These are phyloP conservation scores for Hamamelis virginiana DNA, from an alignment of 164 flowering plant species.

Conservation along the genomic window DNA sequence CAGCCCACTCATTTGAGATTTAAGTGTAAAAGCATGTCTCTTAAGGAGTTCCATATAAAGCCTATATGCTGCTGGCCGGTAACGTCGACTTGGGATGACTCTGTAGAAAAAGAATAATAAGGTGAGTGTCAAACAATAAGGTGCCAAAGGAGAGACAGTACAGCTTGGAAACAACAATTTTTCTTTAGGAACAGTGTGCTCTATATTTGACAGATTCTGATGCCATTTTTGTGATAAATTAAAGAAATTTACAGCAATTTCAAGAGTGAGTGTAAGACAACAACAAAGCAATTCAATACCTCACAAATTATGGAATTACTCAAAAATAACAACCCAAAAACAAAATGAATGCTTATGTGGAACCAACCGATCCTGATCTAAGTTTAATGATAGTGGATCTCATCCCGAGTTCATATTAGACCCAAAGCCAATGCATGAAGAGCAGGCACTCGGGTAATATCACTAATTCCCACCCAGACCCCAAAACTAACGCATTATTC, in stretches of 20 bases:
- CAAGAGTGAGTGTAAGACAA: no score
- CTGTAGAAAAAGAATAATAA: constrained; percentile 28
- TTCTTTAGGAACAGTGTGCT: background rate
- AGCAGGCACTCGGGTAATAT: background rate
- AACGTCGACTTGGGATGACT: constrained; percentile 46
- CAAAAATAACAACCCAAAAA: background rate
- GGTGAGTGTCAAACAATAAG: background rate
- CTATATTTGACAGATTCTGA: no score
- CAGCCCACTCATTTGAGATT: constrained; percentile 34
- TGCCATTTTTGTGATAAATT: no score
- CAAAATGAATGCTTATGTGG: background rate
- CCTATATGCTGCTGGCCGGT: constrained; percentile 57
- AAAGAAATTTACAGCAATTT: no score
- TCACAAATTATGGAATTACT: no score
- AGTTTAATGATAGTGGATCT: background rate
- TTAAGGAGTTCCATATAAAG: constrained; percentile 65
- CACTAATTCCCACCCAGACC: no score
- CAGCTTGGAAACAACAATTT: background rate
- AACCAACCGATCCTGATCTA: background rate
- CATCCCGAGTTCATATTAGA: background rate
- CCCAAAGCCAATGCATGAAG: background rate
- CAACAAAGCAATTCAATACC: no score
- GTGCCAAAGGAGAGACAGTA: background rate
- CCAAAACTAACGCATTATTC: no score
- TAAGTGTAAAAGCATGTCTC: constrained; percentile 40